Evolutionary conservation across 371 early-diverging fungal species (phyloP), one percentile per base, ranked within the genome.

Genomic region (Nematocida sp.): DNA sequence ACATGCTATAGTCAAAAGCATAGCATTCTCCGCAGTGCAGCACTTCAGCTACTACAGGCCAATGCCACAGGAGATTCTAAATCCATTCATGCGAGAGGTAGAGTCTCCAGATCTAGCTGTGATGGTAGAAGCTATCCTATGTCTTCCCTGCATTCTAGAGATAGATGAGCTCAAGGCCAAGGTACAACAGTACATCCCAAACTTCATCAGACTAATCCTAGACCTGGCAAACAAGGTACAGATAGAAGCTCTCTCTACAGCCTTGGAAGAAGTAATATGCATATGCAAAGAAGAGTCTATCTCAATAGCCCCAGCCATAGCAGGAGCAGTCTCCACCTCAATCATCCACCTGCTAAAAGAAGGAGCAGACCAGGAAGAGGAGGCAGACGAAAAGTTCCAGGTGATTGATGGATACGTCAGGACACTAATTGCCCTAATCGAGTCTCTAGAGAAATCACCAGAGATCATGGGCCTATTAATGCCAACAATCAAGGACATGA

Each of bases 1-100:
- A 4, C 62, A 67, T 57, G 45, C 82, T 37, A 47, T 55, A 5
- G 70, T 55, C 21, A 29, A 60, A 25, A 67, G 61, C 53, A 19
- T 57, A 9, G 77, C 79, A 40, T 51, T 83, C 34, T 70, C 74
- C 27, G 40, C 74, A 21, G 52, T 77, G 29, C 81, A 81, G 17
- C 80, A 83, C 40, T 74, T 76, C 2, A 75, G 79, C 49, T 83
- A 81, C 61, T 77, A 76, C 47, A 23, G 78, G 38, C 32, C 41
- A 27, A 41, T 64, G 29, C 55, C 77, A 31, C 66, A 62, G 29
- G 75, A 55, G 21, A 55, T 65, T 4, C 47, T 81, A 11, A 62
- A 65, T 2, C 40, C 53, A 1, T 61, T 78, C 25, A 29, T 67
- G 17, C 38, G n/a, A n/a, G 51, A 65, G 13, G 52, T 79, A 19